phyloP scores from a whole-genome alignment of 1,284 basidiomycete species.

The Marasmius oreades region DNA sequence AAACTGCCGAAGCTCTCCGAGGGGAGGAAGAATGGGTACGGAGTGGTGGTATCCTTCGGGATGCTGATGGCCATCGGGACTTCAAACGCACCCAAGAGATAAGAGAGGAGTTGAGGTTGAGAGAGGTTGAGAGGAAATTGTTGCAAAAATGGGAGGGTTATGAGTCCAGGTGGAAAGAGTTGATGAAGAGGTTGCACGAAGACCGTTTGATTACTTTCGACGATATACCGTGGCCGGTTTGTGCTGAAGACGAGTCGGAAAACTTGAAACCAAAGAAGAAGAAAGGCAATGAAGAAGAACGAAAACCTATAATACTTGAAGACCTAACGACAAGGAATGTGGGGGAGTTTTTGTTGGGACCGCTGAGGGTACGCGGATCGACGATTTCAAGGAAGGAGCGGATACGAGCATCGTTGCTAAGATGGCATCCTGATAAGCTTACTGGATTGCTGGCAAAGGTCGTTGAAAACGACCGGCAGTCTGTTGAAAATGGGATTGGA shows the following conservation, averaged over 20 bases:
- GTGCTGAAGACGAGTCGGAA: neutral
- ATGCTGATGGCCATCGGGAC: constrained; percentile 47
- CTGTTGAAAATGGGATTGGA: constrained; percentile 34
- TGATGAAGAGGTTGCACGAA: constrained; percentile 24
- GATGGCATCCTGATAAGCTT: constrained; percentile 77
- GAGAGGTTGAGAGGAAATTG: constrained; percentile 35
- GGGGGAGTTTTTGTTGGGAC: constrained; percentile 51
- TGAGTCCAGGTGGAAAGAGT: constrained; percentile 42
- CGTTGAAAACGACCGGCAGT: constrained; percentile 44
- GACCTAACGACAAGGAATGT: constrained; percentile 43
- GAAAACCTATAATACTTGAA: constrained; percentile 21
- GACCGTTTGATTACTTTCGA: constrained; percentile 26
- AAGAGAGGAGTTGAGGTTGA: constrained; percentile 37
- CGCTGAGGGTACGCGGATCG: constrained; percentile 37
- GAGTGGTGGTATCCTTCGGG: constrained; percentile 50
- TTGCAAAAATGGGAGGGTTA: constrained; percentile 45
- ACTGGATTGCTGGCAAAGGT: constrained; percentile 47
- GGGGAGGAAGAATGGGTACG: constrained; percentile 61
- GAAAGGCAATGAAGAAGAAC: constrained; percentile 5
- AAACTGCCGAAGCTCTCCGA: constrained; percentile 29
- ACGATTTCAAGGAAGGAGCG: constrained; percentile 46
- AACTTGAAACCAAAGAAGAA: constrained; percentile 11
- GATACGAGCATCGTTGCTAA: constrained; percentile 54
- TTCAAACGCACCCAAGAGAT: constrained; percentile 42
- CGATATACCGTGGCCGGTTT: constrained; percentile 58